Base-by-base conservation (phyloP, 2,329 filamentous ascomycete genomes). In the Mariannaea elegans region DNA sequence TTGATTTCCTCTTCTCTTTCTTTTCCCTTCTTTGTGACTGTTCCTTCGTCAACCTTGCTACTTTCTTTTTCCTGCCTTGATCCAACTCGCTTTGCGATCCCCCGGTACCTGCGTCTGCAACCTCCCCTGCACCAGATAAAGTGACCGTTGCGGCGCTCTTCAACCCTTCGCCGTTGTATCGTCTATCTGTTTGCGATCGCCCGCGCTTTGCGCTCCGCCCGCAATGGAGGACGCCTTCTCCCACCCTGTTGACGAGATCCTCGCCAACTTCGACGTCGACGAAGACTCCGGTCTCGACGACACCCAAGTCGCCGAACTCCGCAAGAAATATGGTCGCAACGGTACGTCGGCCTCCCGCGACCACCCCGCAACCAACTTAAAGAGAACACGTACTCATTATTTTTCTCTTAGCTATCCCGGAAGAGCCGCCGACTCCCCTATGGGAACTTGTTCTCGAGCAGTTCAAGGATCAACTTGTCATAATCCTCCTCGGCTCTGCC, bases 391-490 rank as follows among this genome's bases (percentile, higher is more conserved):
- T 56, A 38, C 64, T 71, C 47, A 65, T 50, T 48, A 54, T 31
- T 18, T 21, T 51, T 9, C 12, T n/a, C 6, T 24, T 65, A 87
- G 85, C 84, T 46, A 88, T 88, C 63, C 79, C 84, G 44, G 95
- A 99, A 81, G 95, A 99, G 66, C 95, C 95, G 53, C 93, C 95
- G 3, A 99, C 95, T 29, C 95, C 95, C 36, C 77, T 99, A 46
- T 99, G 94, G 95, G 87, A 98, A 79, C 89, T 99, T 64, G 92
- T 99, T 56, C 85, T 99, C 59, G 95, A 99, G 80, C 95, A 99
- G 77, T 99, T 99, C 85, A 97, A 99, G 80, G 95, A 99, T 76
- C 95, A 99, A 78, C 87, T 99, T 46, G 95, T 99, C 68, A 86
- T 99, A 53, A 99, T 99, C 70, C 84, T 99, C 19, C 86, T 99